Conservation (phyloP, 2,329 filamentous ascomycete genomes). For the Pezicula radicicola region DNA sequence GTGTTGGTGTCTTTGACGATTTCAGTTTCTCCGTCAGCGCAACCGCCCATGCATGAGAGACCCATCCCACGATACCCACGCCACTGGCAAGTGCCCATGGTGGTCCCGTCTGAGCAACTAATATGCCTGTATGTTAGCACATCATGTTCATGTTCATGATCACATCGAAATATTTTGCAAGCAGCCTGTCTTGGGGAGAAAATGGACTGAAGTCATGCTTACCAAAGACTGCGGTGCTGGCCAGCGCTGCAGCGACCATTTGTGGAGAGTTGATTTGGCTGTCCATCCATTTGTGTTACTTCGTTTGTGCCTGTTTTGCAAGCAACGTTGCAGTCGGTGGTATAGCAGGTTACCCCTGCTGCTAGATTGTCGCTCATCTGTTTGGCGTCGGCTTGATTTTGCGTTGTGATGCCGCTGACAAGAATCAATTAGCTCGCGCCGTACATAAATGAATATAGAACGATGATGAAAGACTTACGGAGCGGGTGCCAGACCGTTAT, state of each 20-base stretch:
- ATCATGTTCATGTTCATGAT: neutral
- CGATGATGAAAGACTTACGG: no score
- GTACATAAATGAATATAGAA: no score
- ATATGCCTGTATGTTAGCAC: no score
- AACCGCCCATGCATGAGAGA: constrained; percentile 25
- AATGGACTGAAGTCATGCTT: neutral
- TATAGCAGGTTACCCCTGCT: constrained; percentile 14
- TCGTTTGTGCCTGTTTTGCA: constrained; percentile 24
- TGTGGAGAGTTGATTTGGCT: constrained; percentile 22
- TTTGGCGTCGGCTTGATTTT: no score
- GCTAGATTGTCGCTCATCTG: neutral
- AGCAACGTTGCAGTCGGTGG: constrained; percentile 19
- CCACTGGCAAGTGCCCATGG: constrained; percentile 29
- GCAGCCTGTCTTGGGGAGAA: constrained; percentile 5
- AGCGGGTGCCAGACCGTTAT: no score
- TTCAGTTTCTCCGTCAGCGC: constrained; percentile 26
- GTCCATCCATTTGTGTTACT: constrained; percentile 26
- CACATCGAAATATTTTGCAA: constrained; percentile 24
- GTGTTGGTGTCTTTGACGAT: constrained; percentile 26
- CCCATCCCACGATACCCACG: constrained; percentile 24
- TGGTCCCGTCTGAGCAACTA: constrained; percentile 2
- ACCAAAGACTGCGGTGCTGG: no score
- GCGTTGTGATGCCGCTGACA: no score
- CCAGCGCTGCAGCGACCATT: constrained; percentile 13
- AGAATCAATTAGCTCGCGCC: no score